Percentiles rank a stretch among this genome's conserved stretches.
phyloP scores from a whole-genome alignment of 148 eudicot species.

The Cornus kousa region DNA sequence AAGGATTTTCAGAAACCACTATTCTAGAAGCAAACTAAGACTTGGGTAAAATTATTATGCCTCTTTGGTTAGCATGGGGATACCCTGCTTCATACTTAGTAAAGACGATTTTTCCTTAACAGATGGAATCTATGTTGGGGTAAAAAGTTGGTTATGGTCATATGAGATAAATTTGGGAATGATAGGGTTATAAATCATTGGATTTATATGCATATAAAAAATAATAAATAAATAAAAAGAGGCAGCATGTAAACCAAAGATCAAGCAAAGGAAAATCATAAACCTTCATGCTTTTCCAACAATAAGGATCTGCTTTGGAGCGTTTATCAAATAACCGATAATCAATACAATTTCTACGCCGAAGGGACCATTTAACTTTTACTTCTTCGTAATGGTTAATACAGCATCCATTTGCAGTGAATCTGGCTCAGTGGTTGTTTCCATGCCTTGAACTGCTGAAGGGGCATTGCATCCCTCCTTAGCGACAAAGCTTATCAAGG shows the following conservation, averaged over 20 bases:
- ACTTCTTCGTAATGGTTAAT: neutral
- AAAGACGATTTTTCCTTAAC: neutral
- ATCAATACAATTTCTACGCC: neutral
- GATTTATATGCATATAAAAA: too few relatives aligned
- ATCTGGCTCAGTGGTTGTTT: too few relatives aligned
- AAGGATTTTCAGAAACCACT: neutral
- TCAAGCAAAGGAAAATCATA: neutral
- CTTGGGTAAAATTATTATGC: too few relatives aligned
- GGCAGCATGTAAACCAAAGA: neutral
- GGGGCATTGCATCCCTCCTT: neutral
- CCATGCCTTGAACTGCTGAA: neutral
- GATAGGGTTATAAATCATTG: too few relatives aligned
- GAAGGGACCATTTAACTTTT: neutral
- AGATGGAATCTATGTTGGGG: neutral
- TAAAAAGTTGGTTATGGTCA: neutral
- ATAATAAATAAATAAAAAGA: too few relatives aligned
- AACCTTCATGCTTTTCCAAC: constrained; percentile 17
- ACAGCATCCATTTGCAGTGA: neutral
- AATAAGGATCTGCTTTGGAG: neutral
- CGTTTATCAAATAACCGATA: neutral
- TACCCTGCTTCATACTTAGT: too few relatives aligned
- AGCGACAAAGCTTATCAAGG: neutral
- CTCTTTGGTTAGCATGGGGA: too few relatives aligned
- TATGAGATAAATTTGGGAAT: too few relatives aligned
- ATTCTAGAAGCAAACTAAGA: too few relatives aligned